Conservation (phyloP, 306 rosid genomes). For the Adenanthera pavonina region DNA sequence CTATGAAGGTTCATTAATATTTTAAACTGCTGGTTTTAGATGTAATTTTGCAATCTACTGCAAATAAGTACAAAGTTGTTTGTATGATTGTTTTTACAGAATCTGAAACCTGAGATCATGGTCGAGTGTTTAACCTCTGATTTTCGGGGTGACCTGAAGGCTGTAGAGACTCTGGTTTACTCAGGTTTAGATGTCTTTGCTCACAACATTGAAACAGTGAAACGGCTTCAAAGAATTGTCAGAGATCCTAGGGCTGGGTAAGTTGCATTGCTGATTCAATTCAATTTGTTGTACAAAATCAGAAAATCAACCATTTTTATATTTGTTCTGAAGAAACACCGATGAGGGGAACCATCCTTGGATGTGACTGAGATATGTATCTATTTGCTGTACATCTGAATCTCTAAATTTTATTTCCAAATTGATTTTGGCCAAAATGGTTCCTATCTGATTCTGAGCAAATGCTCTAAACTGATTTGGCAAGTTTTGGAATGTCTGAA, state of each 20-base stretch:
- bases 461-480: not conserved
- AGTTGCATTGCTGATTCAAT: conserved; percentile 38
- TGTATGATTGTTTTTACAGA: conserved; percentile 53
- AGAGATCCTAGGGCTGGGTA: conserved; percentile 99
- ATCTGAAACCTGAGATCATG: conserved; percentile 89
- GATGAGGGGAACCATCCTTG: not conserved
- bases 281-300: not conserved
- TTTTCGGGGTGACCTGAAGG: conserved; percentile 86
- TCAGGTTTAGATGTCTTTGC: conserved; percentile 98
- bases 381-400: not conserved
- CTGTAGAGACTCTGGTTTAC: conserved; percentile 73
- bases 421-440: not conserved
- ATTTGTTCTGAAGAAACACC: not conserved
- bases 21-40: conserved; percentile 18
- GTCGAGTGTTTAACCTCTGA: conserved; percentile 97
- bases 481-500: not conserved
- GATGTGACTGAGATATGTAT: not conserved
- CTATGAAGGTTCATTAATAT: conserved; percentile 73
- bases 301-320: conserved; percentile 11
- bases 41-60: conserved; percentile 23
- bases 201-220: conserved; percentile 93
- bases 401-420: not conserved
- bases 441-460: not conserved
- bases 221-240: conserved; percentile 91
- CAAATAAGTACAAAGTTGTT: conserved; percentile 6